These are phyloP conservation scores for Fusarium tupiense DNA, from an alignment of 2,329 filamentous ascomycete species.

Conservation along the genomic window DNA sequence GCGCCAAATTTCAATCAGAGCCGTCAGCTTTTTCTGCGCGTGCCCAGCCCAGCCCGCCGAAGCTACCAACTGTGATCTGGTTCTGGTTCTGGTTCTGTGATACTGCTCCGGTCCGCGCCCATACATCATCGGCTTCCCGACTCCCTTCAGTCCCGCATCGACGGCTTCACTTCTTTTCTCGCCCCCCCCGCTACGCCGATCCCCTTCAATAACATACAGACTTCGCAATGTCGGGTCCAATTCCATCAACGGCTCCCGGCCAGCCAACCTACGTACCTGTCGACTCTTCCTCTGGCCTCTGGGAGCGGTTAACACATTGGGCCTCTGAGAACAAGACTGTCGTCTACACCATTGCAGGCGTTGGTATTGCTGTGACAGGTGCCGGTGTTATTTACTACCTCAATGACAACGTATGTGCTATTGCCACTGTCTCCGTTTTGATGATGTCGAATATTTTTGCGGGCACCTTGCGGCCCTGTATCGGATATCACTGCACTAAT, in stretches of 20 bases:
- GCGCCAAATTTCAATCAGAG: slow-evolving; percentile 46
- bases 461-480: slow-evolving; percentile 10
- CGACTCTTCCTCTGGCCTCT: slow-evolving; percentile 74
- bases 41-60: slow-evolving; percentile 44
- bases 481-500: slow-evolving; percentile 19
- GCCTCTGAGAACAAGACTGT: slow-evolving; percentile 94
- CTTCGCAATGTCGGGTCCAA: slow-evolving; percentile 56
- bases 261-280: slow-evolving; percentile 59
- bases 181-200: slow-evolving; percentile 22
- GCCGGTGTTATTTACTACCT: slow-evolving; percentile 95
- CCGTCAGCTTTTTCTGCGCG: slow-evolving; percentile 49
- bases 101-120: slow-evolving; percentile 38
- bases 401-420: slow-evolving; percentile 61
- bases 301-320: slow-evolving; percentile 92
- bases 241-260: slow-evolving; percentile 59
- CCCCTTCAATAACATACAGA: slow-evolving; percentile 38
- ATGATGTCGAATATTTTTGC: slow-evolving; percentile 8
- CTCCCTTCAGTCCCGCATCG: slow-evolving; percentile 39
- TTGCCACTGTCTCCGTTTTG: neutral
- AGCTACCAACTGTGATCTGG: slow-evolving; percentile 36
- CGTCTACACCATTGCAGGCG: slow-evolving; percentile 95
- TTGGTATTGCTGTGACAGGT: slow-evolving; percentile 89
- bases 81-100: slow-evolving; percentile 23
- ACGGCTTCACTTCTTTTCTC: slow-evolving; percentile 42
- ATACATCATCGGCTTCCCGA: slow-evolving; percentile 48